Base-by-base conservation (phyloP, 441 rosid species). In the Corymbia calophylla region DNA sequence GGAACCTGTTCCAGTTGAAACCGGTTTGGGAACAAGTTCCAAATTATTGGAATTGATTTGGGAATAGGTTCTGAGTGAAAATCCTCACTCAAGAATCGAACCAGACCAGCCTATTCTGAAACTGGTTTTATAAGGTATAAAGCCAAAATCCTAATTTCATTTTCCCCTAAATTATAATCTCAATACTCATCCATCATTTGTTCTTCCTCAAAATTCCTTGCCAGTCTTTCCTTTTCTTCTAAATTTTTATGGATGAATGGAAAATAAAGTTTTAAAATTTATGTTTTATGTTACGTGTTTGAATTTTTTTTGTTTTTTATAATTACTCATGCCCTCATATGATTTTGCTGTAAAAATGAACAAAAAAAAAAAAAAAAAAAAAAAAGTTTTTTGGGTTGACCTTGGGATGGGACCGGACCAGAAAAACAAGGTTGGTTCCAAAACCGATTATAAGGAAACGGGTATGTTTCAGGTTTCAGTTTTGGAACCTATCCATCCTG, bases 21-120 rank as follows among this genome's bases (percentile, higher is more conserved):
- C 4, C 0, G 9, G 1, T 23, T 12, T 0, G 23, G 0, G 13
- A 56, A 23, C 19, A 56, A 21, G 29, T 56, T 56, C 62, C 6
- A 56, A 56, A 56, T 56, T 56, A 8, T 56, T 56, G 0, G 1
- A 56, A 56, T 56, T 23, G 13, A 2, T 56, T 0, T 0, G 5
- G 23, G 62, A 56, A 56, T 8, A 56, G 29, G 27, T 56, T 56
- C 27, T 12, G 23, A 56, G 29, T 56, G 23, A 23, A 56, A 23
- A 56, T 23, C 21, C 29, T 1, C 1, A 56, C 62, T 5, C 23
- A 0, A 5, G 62, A 56, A 56, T 0, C 0, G 0, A 8, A 56
- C 9, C 0, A 2, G 0, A 23, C 0, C 23, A 56, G 23, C 27
- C 6, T 0, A 55, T 55, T 55, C 21, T 3, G 2, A 9, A 55